phyloP scores from a whole-genome alignment of 257 asterid species.

The Gardenia jasminoides region DNA sequence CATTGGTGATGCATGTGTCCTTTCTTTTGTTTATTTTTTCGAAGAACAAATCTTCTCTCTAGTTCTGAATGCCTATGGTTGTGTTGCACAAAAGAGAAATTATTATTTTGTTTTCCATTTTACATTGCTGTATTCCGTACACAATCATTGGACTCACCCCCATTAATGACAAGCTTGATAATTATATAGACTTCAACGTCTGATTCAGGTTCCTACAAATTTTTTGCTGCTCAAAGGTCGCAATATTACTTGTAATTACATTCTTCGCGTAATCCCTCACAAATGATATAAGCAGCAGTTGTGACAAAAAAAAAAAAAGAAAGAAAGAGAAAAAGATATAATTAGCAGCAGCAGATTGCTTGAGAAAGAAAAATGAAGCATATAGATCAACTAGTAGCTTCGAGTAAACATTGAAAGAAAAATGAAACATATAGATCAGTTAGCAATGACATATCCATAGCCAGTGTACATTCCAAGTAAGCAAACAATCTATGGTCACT shows the following conservation, averaged over 20 bases:
- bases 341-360: too few relatives aligned
- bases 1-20: background rate
- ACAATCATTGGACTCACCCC: background rate
- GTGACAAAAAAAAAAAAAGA: too few relatives aligned
- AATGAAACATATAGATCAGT: too few relatives aligned
- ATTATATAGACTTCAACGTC: background rate
- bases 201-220: background rate
- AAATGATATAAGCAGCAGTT: background rate
- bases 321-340: too few relatives aligned
- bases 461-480: background rate
- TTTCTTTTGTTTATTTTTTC: background rate
- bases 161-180: background rate
- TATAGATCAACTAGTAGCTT: too few relatives aligned
- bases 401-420: background rate
- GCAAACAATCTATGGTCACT: background rate
- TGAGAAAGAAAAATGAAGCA: too few relatives aligned
- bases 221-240: background rate
- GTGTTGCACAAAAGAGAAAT: background rate
- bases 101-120: background rate
- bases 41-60: too few relatives aligned
- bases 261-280: background rate
- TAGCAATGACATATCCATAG: background rate
- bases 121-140: background rate
- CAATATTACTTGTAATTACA: background rate
- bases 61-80: background rate